Conservation (phyloP, 1,139 yeast genomes). For the Candida glucosophila region DNA sequence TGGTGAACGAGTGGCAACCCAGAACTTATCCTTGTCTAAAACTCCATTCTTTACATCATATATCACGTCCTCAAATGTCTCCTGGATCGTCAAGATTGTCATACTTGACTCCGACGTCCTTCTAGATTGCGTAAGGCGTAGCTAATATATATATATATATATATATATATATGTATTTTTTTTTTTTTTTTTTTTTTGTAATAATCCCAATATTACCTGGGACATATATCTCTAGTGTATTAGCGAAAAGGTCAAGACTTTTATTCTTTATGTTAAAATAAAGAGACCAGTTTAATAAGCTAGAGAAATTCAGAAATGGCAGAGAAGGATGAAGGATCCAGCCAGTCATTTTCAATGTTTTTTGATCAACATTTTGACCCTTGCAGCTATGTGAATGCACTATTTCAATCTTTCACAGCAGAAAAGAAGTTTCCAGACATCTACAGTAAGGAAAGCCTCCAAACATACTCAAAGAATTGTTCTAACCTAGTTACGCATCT, state of each 20-base stretch:
- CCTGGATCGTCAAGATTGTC: constrained; percentile 28
- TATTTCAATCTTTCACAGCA: constrained; percentile 16
- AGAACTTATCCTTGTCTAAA: constrained; percentile 19
- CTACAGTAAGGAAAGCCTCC: constrained; percentile 17
- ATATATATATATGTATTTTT: no score
- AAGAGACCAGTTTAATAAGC: background rate
- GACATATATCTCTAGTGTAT: no score
- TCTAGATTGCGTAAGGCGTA: no score
- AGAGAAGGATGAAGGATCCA: constrained; percentile 7
- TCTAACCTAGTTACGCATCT: constrained; percentile 44
- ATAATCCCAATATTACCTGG: no score
- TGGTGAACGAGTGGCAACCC: constrained; percentile 27
- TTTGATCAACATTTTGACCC: constrained; percentile 33
- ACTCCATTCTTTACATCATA: constrained; percentile 20
- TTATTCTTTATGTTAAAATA: background rate
- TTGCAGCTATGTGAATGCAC: constrained; percentile 28
- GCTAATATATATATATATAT: no score
- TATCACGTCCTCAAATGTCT: constrained; percentile 32
- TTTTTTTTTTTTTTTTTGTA: no score
- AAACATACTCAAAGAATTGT: constrained; percentile 20
- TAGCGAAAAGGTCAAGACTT: no score
- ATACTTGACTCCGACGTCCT: no score
- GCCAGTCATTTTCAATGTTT: constrained; percentile 30
- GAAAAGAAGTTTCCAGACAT: constrained; percentile 6
- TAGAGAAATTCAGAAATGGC: constrained; percentile 2